phyloP scores from a whole-genome alignment of 148 eudicot species.

The Pharnaceum exiguum region DNA sequence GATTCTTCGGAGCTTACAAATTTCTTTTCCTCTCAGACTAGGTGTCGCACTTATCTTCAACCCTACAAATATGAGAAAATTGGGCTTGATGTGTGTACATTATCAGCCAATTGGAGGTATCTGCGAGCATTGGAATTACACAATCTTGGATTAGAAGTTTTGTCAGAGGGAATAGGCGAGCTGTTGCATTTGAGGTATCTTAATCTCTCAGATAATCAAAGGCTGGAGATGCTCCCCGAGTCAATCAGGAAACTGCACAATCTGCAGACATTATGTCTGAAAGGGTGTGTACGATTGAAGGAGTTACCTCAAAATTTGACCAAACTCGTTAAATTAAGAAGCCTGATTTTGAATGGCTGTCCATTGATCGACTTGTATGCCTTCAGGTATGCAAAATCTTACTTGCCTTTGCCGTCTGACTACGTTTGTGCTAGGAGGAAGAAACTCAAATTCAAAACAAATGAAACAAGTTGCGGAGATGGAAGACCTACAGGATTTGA shows the following conservation, averaged over 20 bases:
- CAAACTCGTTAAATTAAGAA: constrained; percentile 8
- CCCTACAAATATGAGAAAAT: too few species aligned
- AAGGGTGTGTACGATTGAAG: not conserved
- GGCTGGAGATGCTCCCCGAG: not conserved
- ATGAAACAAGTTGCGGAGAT: not conserved
- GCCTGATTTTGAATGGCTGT: not conserved
- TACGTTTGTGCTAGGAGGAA: not conserved
- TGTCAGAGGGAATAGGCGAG: constrained; percentile 16
- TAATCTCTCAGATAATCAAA: constrained; percentile 3
- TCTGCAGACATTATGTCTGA: constrained; percentile 12
- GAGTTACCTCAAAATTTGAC: constrained; percentile 6
- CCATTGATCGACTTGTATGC: not conserved
- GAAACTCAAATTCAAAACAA: not conserved
- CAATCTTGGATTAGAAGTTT: not conserved
- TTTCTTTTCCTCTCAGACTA: not conserved
- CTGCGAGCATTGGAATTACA: constrained; percentile 19
- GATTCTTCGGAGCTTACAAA: not conserved
- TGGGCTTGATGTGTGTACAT: not conserved
- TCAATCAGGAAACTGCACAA: constrained; percentile 23
- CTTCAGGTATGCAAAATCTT: not conserved
- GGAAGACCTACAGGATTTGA: not conserved
- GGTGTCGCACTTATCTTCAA: too few species aligned
- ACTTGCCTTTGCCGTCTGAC: not conserved
- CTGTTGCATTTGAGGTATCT: constrained; percentile 30
- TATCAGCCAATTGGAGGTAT: not conserved